Base-by-base conservation (phyloP, 495 filamentous ascomycete genomes). In the Parachaetomium inaequale region DNA sequence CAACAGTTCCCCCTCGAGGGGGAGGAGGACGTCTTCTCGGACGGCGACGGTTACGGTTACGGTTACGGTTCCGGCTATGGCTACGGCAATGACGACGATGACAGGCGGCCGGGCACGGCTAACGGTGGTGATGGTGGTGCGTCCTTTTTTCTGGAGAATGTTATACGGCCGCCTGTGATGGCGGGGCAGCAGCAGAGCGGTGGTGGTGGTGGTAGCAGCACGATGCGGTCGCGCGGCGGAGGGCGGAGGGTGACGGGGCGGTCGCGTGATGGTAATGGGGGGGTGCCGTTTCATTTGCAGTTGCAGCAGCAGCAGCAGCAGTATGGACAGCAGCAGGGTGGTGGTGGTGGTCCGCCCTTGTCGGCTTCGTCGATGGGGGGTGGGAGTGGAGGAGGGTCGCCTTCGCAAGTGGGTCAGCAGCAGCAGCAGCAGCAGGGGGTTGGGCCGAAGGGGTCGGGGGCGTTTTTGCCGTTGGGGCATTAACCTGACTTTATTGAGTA, bases 11-110 rank as follows among this genome's bases (percentile, higher is more conserved):
- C 70, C 49, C n/a, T n/a, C n/a, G n/a, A n/a, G n/a, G n/a, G n/a
- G n/a, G n/a, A n/a, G n/a, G 70, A 81, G 66, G 79, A 82, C 38
- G 76, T 82, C 2, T 81, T 86, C 51, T 81, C 79, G 0, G 80
- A 82, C 62, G 78, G 81, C 63, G 76, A 81, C 70, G n/a, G n/a
- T n/a, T n/a, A n/a, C n/a, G n/a, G n/a, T n/a, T n/a, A n/a, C n/a
- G n/a, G n/a, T n/a, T n/a, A n/a, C n/a, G n/a, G n/a, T n/a, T n/a
- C n/a, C n/a, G n/a, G n/a, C n/a, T n/a, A n/a, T n/a, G n/a, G n/a
- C n/a, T n/a, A n/a, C n/a, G n/a, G n/a, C n/a, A n/a, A n/a, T n/a
- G 80, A 82, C 62, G 78, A 80, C 63, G 76, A 81, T 69, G 74
- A 84, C 68, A 73, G 84, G 46, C 69, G 79, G 23, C 72, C 71